Evolutionary conservation across 805 yeast genomes (phyloP), one percentile per base, ranked within the genome.

Genomic region (Metschnikowia lachancei): DNA sequence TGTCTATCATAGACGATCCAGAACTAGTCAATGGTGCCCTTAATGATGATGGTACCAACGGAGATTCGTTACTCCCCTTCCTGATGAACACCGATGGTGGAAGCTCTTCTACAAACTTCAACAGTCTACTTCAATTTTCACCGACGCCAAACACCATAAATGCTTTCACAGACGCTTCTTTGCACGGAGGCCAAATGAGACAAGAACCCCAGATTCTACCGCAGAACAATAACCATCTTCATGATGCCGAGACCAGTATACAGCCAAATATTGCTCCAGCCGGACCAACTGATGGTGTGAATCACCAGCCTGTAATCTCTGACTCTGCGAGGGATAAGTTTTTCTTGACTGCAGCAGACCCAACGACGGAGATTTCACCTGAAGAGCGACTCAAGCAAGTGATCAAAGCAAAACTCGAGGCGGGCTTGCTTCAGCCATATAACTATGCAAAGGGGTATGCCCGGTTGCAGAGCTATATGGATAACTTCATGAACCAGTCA

Each of bases 291-390:
- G 45, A 41, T 6, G 35, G 31, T 3, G 40, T 37, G 3, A 41
- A 50, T 16, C 66, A 63, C 48, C 70, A 66, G 42, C 77, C 77
- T 1, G 66, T 70, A 33, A 73, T 80, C 3, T 78, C 83, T 0
- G 92, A 87, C 46, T 82, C 94, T 2, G 96, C 97, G 1, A 77
- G 89, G 53, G 97, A 91, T 62, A 90, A 90, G 64, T 92, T 92
- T 66, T 91, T 92, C 69, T 69, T 92, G 40, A 92, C 97, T 0
- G 98, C 98, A 0, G 97, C 97, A 0, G 98, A 92, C 63, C 98
- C 98, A 4, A 87, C 96, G 0, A 88, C 92, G 2, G 97, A 89
- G 54, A 85, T 87, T 31, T 87, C 96, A 0, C 96, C 97, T 0
- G 97, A 91, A 60, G 97, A 90, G 61, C 76, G 97, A 50, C 73